These are phyloP conservation scores for Albophoma yamanashiensis DNA, from an alignment of 2,329 filamentous ascomycete species.

Conservation along the genomic window DNA sequence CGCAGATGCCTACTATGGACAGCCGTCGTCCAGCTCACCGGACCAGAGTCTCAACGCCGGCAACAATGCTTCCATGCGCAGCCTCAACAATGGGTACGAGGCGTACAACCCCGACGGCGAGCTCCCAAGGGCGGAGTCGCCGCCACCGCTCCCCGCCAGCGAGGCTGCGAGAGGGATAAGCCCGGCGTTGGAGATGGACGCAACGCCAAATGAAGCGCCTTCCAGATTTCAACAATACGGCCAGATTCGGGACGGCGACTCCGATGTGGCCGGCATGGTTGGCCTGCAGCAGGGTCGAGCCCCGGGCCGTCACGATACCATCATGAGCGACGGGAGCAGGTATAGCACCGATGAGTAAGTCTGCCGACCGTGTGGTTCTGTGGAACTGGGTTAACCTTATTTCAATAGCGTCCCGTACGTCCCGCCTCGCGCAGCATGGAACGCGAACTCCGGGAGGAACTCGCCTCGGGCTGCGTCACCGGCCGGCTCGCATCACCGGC, in stretches of 20 bases:
- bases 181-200: slow-evolving; percentile 74
- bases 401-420: slow-evolving; percentile 36
- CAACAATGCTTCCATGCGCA: slow-evolving; percentile 14
- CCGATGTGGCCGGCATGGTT: slow-evolving; percentile 64
- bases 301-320: slow-evolving; percentile 33
- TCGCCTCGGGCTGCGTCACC: slow-evolving; percentile 37
- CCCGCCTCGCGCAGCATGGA: slow-evolving; percentile 47
- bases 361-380: neutral
- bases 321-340: slow-evolving; percentile 56
- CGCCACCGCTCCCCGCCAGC: slow-evolving; percentile 46
- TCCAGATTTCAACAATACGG: slow-evolving; percentile 33
- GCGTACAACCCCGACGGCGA: slow-evolving; percentile 32
- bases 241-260: slow-evolving; percentile 51
- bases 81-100: slow-evolving; percentile 12
- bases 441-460: slow-evolving; percentile 29
- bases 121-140: slow-evolving; percentile 51
- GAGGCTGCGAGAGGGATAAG: slow-evolving; percentile 35
- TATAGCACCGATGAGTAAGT: slow-evolving; percentile 64
- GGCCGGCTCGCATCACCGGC: slow-evolving; percentile 21
- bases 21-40: neutral
- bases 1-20: slow-evolving; percentile 23
- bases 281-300: slow-evolving; percentile 50
- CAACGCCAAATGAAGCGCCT: slow-evolving; percentile 36
- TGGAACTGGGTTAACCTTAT: neutral
- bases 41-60: neutral